Evolutionary conservation across 2,329 filamentous ascomycete species (phyloP).

Genomic region (Cladophialophora chaetospira): DNA sequence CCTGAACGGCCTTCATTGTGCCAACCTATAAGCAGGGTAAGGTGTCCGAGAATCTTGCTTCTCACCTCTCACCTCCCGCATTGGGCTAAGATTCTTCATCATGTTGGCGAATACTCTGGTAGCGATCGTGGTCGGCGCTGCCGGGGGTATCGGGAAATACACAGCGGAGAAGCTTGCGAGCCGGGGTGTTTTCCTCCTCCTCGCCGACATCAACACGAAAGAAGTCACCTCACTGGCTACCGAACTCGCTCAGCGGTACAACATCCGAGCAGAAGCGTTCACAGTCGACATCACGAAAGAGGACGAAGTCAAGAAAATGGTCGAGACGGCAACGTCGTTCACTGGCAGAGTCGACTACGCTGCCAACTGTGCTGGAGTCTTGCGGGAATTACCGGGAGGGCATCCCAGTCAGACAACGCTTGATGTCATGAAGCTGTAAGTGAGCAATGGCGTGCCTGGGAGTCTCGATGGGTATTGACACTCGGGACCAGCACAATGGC

Average conservation of each 20-base stretch:
- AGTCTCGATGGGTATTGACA: background rate
- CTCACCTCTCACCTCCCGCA: no score
- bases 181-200: conserved; percentile 13
- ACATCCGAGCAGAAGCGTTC: background rate
- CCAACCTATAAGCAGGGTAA: no score
- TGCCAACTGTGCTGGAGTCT: background rate
- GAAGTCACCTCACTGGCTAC: background rate
- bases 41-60: no score
- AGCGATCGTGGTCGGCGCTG: conserved; percentile 16
- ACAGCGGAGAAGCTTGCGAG: conserved; percentile 19
- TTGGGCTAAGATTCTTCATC: no score
- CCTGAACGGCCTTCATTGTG: no score
- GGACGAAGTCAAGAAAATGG: background rate
- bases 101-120: no score
- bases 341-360: background rate
- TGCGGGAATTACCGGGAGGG: background rate
- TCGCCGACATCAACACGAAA: conserved; percentile 8
- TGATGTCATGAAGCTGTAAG: background rate
- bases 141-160: conserved; percentile 19
- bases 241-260: background rate
- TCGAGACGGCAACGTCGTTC: background rate
- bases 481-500: background rate
- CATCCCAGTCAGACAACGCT: background rate
- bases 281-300: background rate
- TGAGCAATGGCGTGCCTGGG: background rate